Evolutionary conservation across 345 rosid genomes (phyloP).

Genomic region (Eutrema japonicum): DNA sequence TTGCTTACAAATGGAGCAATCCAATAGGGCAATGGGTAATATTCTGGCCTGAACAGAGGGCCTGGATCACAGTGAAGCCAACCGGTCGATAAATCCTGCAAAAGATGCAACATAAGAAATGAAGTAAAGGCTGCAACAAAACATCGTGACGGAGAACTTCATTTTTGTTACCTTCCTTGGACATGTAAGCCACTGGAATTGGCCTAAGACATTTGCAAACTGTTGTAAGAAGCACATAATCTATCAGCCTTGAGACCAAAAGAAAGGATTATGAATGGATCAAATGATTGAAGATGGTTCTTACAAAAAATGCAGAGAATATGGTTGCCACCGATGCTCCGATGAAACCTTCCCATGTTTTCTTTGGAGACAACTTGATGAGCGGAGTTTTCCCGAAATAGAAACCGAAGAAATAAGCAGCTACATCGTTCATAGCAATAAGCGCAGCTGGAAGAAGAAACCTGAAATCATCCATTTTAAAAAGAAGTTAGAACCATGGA

Average conservation of each 20-base stretch:
- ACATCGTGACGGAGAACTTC: neutral
- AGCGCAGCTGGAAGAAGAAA: conserved; percentile 95
- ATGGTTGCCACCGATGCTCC: conserved; percentile 90
- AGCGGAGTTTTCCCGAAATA: conserved; percentile 92
- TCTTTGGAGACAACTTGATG: conserved; percentile 92
- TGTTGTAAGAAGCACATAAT: conserved; percentile 45
- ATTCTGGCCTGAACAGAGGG: conserved; percentile 76
- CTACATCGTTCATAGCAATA: conserved; percentile 85
- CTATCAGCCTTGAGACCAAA: conserved; percentile 19
- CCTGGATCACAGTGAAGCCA: conserved; percentile 97
- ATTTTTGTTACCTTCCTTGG: conserved; percentile 72
- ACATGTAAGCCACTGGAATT: conserved; percentile 89
- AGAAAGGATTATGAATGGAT: neutral
- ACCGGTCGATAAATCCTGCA: conserved; percentile 86
- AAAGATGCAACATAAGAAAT: neutral
- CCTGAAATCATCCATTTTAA: conserved; percentile 52
- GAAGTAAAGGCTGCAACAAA: neutral
- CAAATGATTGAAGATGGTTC: conserved; percentile 31
- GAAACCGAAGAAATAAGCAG: conserved; percentile 88
- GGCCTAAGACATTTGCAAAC: conserved; percentile 83
- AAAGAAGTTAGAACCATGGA: conserved; percentile 53
- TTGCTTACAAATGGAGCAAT: conserved; percentile 63
- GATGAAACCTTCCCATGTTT: conserved; percentile 98
- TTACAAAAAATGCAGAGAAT: conserved; percentile 84
- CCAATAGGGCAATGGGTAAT: conserved; percentile 59